A percentile compares a stretch with the other conserved stretches of the same genome.
phyloP scores from a whole-genome alignment of 139 green algal species.

The Closterium sp. region DNA sequence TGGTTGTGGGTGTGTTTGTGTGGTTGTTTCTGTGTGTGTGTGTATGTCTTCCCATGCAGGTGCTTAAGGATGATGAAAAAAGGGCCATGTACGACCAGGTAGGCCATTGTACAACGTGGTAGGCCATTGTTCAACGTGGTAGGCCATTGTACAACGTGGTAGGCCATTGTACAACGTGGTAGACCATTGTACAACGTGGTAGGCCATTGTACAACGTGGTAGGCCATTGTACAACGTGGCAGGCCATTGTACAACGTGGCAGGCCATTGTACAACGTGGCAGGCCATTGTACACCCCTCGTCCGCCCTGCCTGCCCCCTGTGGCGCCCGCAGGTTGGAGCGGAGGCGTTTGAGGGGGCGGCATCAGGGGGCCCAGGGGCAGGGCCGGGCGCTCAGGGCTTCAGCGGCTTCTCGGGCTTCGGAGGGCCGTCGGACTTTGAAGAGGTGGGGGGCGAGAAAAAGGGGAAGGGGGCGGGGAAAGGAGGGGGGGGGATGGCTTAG shows the following conservation, averaged over 20 bases:
- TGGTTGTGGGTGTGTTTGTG: constrained; percentile 8
- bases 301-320: background rate
- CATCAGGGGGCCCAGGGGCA: background rate
- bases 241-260: background rate
- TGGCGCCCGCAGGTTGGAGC: background rate
- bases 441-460: background rate
- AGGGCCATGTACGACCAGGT: constrained; percentile 54
- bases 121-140: background rate
- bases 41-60: constrained; percentile 13
- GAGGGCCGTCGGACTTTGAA: background rate
- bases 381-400: background rate
- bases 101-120: background rate
- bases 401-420: background rate
- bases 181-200: background rate
- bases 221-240: background rate
- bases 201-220: background rate
- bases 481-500: too few species aligned
- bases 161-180: background rate
- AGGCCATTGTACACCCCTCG: background rate
- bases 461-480: too few species aligned
- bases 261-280: background rate
- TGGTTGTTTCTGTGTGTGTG: background rate
- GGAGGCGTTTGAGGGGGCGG: background rate
- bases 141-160: background rate
- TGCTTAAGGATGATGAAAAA: constrained; percentile 56